These are phyloP conservation scores for Capniomyces stellatus DNA, from an alignment of 371 early-diverging fungal species.

Conservation along the genomic window DNA sequence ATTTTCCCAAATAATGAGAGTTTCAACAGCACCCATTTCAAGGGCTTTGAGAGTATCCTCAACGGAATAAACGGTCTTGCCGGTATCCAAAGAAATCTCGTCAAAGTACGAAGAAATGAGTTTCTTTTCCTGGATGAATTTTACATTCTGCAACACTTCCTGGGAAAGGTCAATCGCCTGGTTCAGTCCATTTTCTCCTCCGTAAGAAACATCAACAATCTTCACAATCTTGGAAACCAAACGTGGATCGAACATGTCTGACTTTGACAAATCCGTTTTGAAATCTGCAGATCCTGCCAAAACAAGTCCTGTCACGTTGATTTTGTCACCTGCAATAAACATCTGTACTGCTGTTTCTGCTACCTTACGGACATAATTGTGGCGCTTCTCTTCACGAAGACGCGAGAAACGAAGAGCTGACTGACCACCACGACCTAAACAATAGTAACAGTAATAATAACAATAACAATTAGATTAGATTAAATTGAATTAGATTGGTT, in stretches of 20 bases:
- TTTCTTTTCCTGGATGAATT: slow-evolving; percentile 98
- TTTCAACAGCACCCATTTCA: slow-evolving; percentile 94
- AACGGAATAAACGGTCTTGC: slow-evolving; percentile 93
- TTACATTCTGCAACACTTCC: slow-evolving; percentile 90
- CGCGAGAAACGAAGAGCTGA: slow-evolving; percentile 99
- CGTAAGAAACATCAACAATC: slow-evolving; percentile 96
- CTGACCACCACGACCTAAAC: slow-evolving; percentile 99
- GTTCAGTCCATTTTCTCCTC: slow-evolving; percentile 99
- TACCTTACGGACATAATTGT: slow-evolving; percentile 98
- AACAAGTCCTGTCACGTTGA: slow-evolving; percentile 85
- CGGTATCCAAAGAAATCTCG: slow-evolving; percentile 91
- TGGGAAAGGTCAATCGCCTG: slow-evolving; percentile 95
- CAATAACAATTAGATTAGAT: no score
- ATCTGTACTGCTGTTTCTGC: slow-evolving; percentile 89
- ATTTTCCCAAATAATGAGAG: slow-evolving; percentile 94
- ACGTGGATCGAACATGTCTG: slow-evolving; percentile 89
- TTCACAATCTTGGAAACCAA: slow-evolving; percentile 80
- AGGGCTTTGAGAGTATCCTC: slow-evolving; percentile 95
- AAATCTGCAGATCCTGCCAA: slow-evolving; percentile 98
- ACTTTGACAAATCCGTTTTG: slow-evolving; percentile 88
- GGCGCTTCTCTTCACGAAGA: slow-evolving; percentile 96
- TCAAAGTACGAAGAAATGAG: slow-evolving; percentile 93
- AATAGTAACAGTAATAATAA: no score
- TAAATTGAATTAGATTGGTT: no score
- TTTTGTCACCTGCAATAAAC: slow-evolving; percentile 82